These are phyloP conservation scores for Kwoniella newhampshirensis DNA, from an alignment of 768 basidiomycete genomes.

Conservation along the genomic window DNA sequence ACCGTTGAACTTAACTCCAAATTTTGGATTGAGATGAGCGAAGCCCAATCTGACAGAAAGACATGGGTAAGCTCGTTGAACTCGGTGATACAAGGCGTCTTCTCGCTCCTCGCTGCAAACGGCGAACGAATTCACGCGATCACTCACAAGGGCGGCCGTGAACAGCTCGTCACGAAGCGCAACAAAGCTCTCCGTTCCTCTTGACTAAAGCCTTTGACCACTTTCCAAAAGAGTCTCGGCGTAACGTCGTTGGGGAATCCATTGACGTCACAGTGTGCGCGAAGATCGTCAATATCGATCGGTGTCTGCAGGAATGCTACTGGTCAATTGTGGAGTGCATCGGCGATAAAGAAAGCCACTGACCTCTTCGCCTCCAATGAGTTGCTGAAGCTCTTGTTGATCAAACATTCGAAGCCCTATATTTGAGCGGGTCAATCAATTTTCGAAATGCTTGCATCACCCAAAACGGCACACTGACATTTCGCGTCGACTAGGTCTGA, in stretches of 20 bases:
- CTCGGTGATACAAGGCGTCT: neutral
- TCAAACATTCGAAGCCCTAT: constrained; percentile 79
- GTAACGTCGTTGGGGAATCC: constrained; percentile 78
- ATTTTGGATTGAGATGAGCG: constrained; percentile 68
- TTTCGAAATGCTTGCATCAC: neutral
- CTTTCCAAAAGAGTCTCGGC: constrained; percentile 80
- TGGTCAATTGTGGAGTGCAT: neutral
- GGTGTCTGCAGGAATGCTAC: constrained; percentile 56
- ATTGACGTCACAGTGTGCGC: constrained; percentile 68
- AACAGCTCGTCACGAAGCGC: constrained; percentile 90
- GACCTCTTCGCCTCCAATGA: constrained; percentile 79
- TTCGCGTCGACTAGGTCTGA: constrained; percentile 87
- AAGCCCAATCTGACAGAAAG: constrained; percentile 47
- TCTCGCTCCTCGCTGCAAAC: neutral
- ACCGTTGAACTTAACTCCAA: constrained; percentile 81
- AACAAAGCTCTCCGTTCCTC: constrained; percentile 75
- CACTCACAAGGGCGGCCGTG: constrained; percentile 75
- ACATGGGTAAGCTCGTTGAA: constrained; percentile 63
- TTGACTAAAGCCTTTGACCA: constrained; percentile 74
- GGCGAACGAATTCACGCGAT: no score
- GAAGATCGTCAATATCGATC: constrained; percentile 79
- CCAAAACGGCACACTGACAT: constrained; percentile 66
- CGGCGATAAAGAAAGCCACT: neutral
- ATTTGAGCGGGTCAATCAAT: neutral
- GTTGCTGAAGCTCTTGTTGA: constrained; percentile 87